phyloP scores from a whole-genome alignment of 208 protist genomes.

The Angomonas deanei region DNA sequence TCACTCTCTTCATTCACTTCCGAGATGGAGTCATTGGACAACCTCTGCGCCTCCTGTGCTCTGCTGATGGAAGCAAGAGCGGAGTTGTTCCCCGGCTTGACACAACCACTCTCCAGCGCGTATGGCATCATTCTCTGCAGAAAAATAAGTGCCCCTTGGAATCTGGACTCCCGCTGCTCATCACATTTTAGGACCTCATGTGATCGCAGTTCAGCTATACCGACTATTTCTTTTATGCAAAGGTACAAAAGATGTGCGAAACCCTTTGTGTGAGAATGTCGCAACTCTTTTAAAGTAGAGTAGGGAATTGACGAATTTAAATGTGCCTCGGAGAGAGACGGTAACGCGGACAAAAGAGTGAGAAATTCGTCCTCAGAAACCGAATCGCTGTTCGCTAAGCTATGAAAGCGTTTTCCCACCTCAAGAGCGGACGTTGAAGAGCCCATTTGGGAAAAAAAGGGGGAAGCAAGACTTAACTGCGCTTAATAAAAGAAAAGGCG shows the following conservation, averaged over 20 bases:
- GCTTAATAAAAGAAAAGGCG: constrained; percentile 8
- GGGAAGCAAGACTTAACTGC: no score
- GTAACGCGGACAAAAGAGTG: not conserved
- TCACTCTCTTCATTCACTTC: not conserved
- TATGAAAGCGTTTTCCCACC: constrained; percentile 31
- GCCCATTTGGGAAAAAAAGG: constrained; percentile 48
- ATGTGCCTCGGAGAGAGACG: constrained; percentile 36
- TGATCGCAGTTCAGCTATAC: constrained; percentile 16
- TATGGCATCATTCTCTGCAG: constrained; percentile 61
- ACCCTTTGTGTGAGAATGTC: constrained; percentile 76
- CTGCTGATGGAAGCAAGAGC: not conserved
- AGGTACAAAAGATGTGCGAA: constrained; percentile 69
- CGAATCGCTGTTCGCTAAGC: constrained; percentile 28
- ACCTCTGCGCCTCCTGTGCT: not conserved
- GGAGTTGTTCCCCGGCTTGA: not conserved
- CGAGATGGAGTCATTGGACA: not conserved
- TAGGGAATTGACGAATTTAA: constrained; percentile 39
- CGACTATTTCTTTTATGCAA: constrained; percentile 54
- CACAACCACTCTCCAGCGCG: constrained; percentile 56
- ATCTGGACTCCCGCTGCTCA: constrained; percentile 13
- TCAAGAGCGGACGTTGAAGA: constrained; percentile 56
- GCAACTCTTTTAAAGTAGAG: constrained; percentile 45
- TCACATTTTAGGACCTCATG: not conserved
- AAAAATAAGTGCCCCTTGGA: constrained; percentile 53
- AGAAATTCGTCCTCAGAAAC: constrained; percentile 3